Conservation (phyloP, 768 basidiomycete species). For the Pleurotus tuoliensis region DNA sequence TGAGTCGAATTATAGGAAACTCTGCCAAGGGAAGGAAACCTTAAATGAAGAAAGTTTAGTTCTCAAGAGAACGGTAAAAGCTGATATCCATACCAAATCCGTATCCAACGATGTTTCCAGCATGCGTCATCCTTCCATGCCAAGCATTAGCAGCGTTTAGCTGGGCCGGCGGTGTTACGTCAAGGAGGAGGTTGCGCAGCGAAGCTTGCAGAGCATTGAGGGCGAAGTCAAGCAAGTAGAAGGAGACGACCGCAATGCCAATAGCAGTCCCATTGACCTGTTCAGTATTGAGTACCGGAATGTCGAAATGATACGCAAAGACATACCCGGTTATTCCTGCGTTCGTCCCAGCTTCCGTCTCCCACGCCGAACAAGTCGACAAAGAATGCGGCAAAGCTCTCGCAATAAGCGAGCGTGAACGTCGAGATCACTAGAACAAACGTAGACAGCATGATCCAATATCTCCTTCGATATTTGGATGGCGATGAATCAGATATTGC, state of each 20-base stretch:
- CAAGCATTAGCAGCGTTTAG: slow-evolving; percentile 95
- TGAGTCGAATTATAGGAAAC: slow-evolving; percentile 69
- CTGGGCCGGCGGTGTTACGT: slow-evolving; percentile 85
- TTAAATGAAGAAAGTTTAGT: slow-evolving; percentile 18
- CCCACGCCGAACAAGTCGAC: slow-evolving; percentile 77
- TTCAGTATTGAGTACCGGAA: neutral
- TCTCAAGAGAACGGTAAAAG: too few species aligned
- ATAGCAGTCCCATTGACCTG: slow-evolving; percentile 74
- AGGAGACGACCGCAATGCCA: slow-evolving; percentile 80
- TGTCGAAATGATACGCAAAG: neutral
- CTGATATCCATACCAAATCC: slow-evolving; percentile 65
- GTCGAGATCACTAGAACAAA: slow-evolving; percentile 75
- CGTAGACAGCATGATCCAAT: slow-evolving; percentile 92
- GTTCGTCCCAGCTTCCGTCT: slow-evolving; percentile 85
- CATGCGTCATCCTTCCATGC: slow-evolving; percentile 94
- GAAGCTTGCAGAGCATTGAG: slow-evolving; percentile 94
- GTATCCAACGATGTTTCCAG: slow-evolving; percentile 95
- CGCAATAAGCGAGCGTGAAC: slow-evolving; percentile 78
- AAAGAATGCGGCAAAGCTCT: slow-evolving; percentile 63
- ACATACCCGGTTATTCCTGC: slow-evolving; percentile 56
- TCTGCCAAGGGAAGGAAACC: slow-evolving; percentile 87
- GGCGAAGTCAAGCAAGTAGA: slow-evolving; percentile 96
- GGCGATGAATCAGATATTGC: slow-evolving; percentile 93
- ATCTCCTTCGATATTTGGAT: slow-evolving; percentile 86
- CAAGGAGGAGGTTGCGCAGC: slow-evolving; percentile 88